These are phyloP conservation scores for Cercophora scortea DNA, from an alignment of 495 filamentous ascomycete genomes.

Conservation along the genomic window DNA sequence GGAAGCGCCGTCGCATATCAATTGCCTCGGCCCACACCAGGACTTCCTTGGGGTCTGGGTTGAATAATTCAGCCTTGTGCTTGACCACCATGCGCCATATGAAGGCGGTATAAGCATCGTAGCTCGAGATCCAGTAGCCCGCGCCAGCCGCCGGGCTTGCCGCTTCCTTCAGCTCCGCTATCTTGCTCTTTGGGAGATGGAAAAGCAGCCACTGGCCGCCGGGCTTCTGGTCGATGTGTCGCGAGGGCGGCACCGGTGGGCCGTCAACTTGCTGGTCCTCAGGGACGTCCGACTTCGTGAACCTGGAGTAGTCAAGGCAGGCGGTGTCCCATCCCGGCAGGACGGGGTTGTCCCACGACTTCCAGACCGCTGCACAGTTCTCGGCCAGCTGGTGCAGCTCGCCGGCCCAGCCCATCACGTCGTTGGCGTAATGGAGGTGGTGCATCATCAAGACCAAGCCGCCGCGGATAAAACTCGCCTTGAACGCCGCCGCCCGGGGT, in stretches of 20 bases:
- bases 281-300: background rate
- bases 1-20: slow-evolving; percentile 32
- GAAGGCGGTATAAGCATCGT: slow-evolving; percentile 32
- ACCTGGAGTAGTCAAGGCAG: background rate
- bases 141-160: slow-evolving; percentile 6
- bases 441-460: slow-evolving; percentile 37
- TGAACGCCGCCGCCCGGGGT: slow-evolving; percentile 30
- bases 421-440: slow-evolving; percentile 36
- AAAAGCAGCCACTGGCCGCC: slow-evolving; percentile 23
- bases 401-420: slow-evolving; percentile 35
- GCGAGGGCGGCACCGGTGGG: background rate
- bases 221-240: slow-evolving; percentile 21
- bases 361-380: slow-evolving; percentile 29
- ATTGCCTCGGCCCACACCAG: slow-evolving; percentile 28
- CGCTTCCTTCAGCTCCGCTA: slow-evolving; percentile 26
- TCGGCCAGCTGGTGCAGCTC: slow-evolving; percentile 35
- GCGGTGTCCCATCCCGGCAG: slow-evolving; percentile 30
- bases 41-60: slow-evolving; percentile 15
- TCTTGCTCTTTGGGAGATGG: slow-evolving; percentile 37
- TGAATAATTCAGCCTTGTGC: slow-evolving; percentile 25
- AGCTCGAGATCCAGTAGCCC: slow-evolving; percentile 32
- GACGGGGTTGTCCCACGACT: slow-evolving; percentile 9
- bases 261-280: background rate
- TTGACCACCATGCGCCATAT: slow-evolving; percentile 26
- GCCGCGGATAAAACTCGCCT: slow-evolving; percentile 35